Conservation (phyloP, 306 rosid genomes). For the Vigna reflexopilosa region DNA sequence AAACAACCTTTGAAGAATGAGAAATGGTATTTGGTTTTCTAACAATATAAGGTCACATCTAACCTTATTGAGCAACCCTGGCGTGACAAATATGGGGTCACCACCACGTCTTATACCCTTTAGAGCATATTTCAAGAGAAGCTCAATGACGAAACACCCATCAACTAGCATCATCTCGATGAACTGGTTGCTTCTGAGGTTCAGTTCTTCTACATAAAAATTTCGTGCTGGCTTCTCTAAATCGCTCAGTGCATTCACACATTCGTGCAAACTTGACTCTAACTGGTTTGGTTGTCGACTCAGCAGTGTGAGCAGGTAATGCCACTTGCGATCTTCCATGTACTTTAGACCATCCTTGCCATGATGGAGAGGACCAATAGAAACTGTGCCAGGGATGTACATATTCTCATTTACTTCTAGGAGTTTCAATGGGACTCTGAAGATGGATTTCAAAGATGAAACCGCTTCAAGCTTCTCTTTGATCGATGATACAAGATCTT, state of each 20-base stretch:
- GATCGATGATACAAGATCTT: constrained; percentile 4
- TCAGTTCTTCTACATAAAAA: constrained; percentile 8
- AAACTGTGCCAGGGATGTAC: background rate
- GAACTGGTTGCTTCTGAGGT: background rate
- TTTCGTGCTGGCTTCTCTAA: constrained; percentile 11
- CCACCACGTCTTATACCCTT: background rate
- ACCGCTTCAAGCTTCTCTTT: constrained; percentile 6
- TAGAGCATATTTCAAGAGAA: constrained; percentile 14
- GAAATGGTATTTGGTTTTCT: constrained; percentile 18
- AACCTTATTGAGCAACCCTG: background rate
- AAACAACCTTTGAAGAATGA: constrained; percentile 14
- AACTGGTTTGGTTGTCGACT: background rate
- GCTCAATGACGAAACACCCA: constrained; percentile 30
- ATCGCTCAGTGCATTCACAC: background rate
- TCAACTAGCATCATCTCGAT: constrained; percentile 28
- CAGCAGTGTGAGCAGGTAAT: constrained; percentile 3
- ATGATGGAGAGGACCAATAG: constrained; percentile 34
- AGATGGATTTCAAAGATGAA: constrained; percentile 18
- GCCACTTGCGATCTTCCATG: constrained; percentile 34
- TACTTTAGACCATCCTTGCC: constrained; percentile 6
- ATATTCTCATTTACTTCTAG: background rate
- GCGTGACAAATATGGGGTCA: constrained; percentile 5
- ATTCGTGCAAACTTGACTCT: background rate
- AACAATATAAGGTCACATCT: constrained; percentile 18
- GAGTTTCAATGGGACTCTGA: background rate